Base-by-base conservation (phyloP, 192 early-diverging fungal species). In the Gonapodya sp. region DNA sequence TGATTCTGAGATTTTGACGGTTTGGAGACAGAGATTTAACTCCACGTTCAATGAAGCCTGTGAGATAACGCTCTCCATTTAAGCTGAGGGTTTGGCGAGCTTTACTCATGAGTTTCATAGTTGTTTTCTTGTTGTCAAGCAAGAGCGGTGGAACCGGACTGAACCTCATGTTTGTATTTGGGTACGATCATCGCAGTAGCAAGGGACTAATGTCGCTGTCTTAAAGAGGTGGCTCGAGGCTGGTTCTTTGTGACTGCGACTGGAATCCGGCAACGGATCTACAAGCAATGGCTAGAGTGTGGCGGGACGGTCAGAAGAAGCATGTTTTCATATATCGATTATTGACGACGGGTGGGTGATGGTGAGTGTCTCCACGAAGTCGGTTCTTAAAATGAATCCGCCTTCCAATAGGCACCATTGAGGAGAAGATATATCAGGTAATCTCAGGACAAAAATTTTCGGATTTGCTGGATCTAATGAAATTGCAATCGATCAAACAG, bases 271-370 rank as follows among this genome's bases (percentile, higher is more conserved):
- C 35, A 33, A 64, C 80, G 34, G 88, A 88, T 46, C 78, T 81
- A 36, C 88, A 89, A 36, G 91, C 90, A 0, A 92, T 92, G 92
- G 92, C 92, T 18, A 84, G 92, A 31, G 89, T 93, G 1, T 90
- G 89, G 89, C 79, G 89, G 32, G 86, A 89, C 30, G 89, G 89
- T 1, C 89, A 90, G 82, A 80, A 80, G 36, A 36, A 83, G 1
- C 73, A 78, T 31, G 87, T 87, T 1, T 82, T 78, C 2, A 89
- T 90, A 33, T 90, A 90, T 72, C 78, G 87, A 36, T 79, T 90
- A 2, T 46, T 82, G 33, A 84, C 81, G n/a, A 87, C 88, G 8
- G 88, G 88, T 64, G 24, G 8, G 46, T 64, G 8, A 64, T 8
- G 24, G 24, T 8, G 46, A 8, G 46, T 64, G 8, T 8, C 46